phyloP scores from a whole-genome alignment of 192 early-diverging fungal species.

The Backusella sp. region DNA sequence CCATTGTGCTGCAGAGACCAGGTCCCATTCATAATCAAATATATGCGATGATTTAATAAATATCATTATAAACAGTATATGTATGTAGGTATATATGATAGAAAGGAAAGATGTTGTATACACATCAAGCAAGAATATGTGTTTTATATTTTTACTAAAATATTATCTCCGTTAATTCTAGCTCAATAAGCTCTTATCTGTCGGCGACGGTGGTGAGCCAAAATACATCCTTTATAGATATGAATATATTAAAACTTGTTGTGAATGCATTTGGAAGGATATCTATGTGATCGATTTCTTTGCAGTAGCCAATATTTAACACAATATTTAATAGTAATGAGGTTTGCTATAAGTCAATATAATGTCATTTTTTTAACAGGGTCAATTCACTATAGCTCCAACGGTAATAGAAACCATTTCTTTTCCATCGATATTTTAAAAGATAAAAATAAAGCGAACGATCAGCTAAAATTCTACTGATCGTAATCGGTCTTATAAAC shows the following conservation, averaged over 20 bases:
- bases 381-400: neutral
- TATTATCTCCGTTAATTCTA: neutral
- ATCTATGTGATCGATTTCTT: neutral
- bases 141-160: neutral
- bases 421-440: neutral
- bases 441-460: neutral
- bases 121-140: neutral
- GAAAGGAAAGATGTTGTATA: neutral
- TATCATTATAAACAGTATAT: constrained; percentile 56
- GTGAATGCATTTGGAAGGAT: neutral
- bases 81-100: neutral
- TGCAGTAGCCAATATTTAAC: neutral
- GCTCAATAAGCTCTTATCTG: neutral
- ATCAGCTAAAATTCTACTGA: neutral
- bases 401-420: neutral
- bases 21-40: constrained; percentile 79
- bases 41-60: constrained; percentile 76
- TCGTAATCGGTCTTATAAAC: neutral
- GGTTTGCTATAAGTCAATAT: neutral
- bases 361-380: neutral
- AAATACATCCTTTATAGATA: neutral
- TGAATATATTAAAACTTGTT: neutral
- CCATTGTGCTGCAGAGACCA: constrained; percentile 85
- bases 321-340: neutral
- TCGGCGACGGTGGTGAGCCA: neutral